Conservation (phyloP, 2,329 filamentous ascomycete species). For the Trichoderma cornu-damae region DNA sequence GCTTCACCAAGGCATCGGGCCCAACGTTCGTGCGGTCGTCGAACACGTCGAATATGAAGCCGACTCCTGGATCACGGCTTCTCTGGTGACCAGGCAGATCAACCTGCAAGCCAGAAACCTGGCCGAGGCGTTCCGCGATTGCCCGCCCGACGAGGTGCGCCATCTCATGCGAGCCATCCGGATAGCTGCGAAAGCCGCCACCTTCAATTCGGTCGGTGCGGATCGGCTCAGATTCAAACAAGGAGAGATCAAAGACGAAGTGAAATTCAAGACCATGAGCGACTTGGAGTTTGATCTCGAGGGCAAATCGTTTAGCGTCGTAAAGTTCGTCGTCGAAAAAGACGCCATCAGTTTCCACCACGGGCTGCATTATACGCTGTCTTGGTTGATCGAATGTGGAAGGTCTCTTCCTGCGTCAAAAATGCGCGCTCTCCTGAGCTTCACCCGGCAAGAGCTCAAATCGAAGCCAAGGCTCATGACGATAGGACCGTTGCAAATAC, state of each 20-base stretch:
- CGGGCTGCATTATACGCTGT: constrained; percentile 89
- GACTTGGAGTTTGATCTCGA: constrained; percentile 74
- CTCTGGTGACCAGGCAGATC: constrained; percentile 88
- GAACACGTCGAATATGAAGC: constrained; percentile 98
- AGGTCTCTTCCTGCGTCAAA: constrained; percentile 66
- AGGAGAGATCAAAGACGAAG: constrained; percentile 80
- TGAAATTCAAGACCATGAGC: constrained; percentile 71
- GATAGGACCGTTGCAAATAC: constrained; percentile 48
- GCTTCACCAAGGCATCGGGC: constrained; percentile 93
- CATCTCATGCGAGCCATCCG: constrained; percentile 67
- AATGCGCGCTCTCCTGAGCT: constrained; percentile 64
- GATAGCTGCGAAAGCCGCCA: constrained; percentile 74
- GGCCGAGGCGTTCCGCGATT: constrained; percentile 75
- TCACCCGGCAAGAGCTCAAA: constrained; percentile 65
- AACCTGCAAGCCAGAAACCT: constrained; percentile 87
- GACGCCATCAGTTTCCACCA: constrained; percentile 97
- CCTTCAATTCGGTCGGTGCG: constrained; percentile 82
- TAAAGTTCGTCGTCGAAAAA: constrained; percentile 82
- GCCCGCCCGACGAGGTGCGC: constrained; percentile 56
- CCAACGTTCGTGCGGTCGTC: constrained; percentile 81
- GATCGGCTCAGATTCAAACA: constrained; percentile 81
- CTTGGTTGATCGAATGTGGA: constrained; percentile 89
- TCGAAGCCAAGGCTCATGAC: constrained; percentile 56
- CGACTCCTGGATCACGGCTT: constrained; percentile 96
- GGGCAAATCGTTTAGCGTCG: constrained; percentile 57